A percentile compares a stretch with the other conserved stretches of the same genome.
Evolutionary conservation across 768 basidiomycete species (phyloP).

Genomic region (Lentinula boryana): DNA sequence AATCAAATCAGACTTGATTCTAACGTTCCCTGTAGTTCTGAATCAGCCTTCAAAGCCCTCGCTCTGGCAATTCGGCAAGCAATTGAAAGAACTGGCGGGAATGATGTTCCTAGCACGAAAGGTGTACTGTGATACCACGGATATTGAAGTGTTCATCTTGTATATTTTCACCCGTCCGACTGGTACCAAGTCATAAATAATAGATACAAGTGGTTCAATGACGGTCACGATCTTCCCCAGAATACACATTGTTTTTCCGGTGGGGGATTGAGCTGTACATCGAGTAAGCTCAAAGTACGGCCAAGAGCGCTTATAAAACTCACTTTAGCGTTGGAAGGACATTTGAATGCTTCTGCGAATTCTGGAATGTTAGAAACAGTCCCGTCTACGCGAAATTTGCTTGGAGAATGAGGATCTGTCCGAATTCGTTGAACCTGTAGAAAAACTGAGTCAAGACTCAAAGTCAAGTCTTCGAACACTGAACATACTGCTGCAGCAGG

Average conservation of each 20-base stretch:
- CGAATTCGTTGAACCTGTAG: slow-evolving; percentile 68
- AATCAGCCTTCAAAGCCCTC: slow-evolving; percentile 97
- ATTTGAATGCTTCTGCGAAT: slow-evolving; percentile 85
- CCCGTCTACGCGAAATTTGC: slow-evolving; percentile 74
- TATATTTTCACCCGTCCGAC: background rate
- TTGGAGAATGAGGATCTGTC: slow-evolving; percentile 87
- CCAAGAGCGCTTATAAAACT: background rate
- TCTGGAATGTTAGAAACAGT: slow-evolving; percentile 84
- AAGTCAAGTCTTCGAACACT: background rate
- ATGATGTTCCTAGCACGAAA: slow-evolving; percentile 95
- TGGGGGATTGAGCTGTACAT: slow-evolving; percentile 72
- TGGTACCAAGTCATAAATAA: background rate
- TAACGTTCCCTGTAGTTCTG: slow-evolving; percentile 52
- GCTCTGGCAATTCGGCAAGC: slow-evolving; percentile 94
- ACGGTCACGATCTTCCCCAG: slow-evolving; percentile 40
- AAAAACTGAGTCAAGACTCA: background rate
- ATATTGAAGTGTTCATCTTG: background rate
- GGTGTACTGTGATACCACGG: slow-evolving; percentile 60
- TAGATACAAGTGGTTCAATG: background rate
- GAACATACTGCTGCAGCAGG: slow-evolving; percentile 64
- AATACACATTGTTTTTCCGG: slow-evolving; percentile 71
- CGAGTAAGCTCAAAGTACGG: background rate
- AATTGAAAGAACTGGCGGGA: slow-evolving; percentile 82
- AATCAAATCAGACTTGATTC: background rate
- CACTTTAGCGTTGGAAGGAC: slow-evolving; percentile 70